Percentiles rank a stretch among this genome's conserved stretches.
Conservation (phyloP, 2,329 filamentous ascomycete species). For the Xylariaceae sp. region DNA sequence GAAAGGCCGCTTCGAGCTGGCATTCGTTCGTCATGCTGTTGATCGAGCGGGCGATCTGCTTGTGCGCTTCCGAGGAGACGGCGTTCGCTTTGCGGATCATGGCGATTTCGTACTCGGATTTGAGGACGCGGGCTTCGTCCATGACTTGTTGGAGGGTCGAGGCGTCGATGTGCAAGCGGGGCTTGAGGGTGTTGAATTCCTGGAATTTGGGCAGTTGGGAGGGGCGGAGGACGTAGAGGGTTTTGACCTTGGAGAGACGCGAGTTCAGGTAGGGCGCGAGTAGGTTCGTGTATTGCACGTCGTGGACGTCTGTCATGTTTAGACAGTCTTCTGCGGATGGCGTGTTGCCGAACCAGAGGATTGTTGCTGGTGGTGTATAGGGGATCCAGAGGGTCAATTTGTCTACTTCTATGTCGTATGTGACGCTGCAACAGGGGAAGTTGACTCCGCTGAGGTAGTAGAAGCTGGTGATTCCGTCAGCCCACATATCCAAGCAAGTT, state of each 20-base stretch:
- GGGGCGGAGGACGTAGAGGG: slow-evolving; percentile 42
- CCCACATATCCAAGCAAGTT: too few species aligned
- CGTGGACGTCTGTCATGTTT: slow-evolving; percentile 62
- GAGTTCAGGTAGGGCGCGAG: slow-evolving; percentile 47
- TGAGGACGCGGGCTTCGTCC: slow-evolving; percentile 73
- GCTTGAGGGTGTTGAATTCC: slow-evolving; percentile 26
- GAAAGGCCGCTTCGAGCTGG: slow-evolving; percentile 75
- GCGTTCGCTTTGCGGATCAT: slow-evolving; percentile 76
- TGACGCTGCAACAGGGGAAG: slow-evolving; percentile 50
- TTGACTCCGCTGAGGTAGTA: slow-evolving; percentile 53
- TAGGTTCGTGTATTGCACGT: slow-evolving; percentile 54
- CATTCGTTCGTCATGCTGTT: slow-evolving; percentile 66
- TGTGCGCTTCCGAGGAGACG: slow-evolving; percentile 73
- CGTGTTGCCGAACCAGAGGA: slow-evolving; percentile 60
- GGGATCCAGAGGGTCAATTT: slow-evolving; percentile 69
- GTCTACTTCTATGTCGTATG: slow-evolving; percentile 55
- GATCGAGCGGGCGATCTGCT: slow-evolving; percentile 62
- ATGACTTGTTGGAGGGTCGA: slow-evolving; percentile 62
- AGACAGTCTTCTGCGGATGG: slow-evolving; percentile 58
- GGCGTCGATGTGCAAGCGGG: slow-evolving; percentile 41
- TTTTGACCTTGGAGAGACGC: slow-evolving; percentile 39
- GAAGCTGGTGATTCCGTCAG: slow-evolving; percentile 40
- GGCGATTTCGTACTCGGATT: slow-evolving; percentile 78
- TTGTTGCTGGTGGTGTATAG: slow-evolving; percentile 54
- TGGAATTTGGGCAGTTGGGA: slow-evolving; percentile 38